Conservation (phyloP, 441 rosid species). For the California macrophylla region DNA sequence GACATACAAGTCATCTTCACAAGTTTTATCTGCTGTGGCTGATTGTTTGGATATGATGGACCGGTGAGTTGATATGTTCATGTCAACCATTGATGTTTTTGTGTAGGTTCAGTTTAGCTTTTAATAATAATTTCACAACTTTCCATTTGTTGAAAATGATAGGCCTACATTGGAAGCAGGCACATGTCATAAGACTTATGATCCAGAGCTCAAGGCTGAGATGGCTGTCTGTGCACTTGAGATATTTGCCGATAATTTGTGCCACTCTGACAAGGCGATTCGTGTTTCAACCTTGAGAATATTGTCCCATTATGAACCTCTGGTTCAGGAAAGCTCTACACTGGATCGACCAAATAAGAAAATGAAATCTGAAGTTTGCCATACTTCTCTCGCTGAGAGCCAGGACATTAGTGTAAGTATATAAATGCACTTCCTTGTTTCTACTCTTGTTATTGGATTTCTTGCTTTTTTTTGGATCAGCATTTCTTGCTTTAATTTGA, state of each 20-base stretch:
- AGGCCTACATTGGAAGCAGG: conserved; percentile 40
- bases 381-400: conserved; percentile 17
- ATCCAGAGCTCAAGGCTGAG: conserved; percentile 41
- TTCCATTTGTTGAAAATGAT: conserved; percentile 15
- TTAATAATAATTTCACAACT: neutral
- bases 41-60: conserved; percentile 58
- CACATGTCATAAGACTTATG: conserved; percentile 20
- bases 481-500: neutral
- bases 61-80: conserved; percentile 39
- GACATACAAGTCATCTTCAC: conserved; percentile 53
- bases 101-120: neutral
- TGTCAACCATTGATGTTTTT: conserved; percentile 8
- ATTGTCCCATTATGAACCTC: conserved; percentile 60
- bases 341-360: conserved; percentile 41
- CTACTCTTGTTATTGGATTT: neutral
- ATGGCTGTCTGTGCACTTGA: conserved; percentile 37
- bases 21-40: conserved; percentile 65
- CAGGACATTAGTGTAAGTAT: conserved; percentile 46
- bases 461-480: neutral
- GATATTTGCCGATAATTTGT: conserved; percentile 56
- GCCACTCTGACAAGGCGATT: conserved; percentile 55
- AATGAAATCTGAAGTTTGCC: conserved; percentile 41
- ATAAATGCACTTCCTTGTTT: conserved; percentile 7
- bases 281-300: conserved; percentile 69
- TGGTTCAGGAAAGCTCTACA: conserved; percentile 20